Conservation (phyloP, 2,329 filamentous ascomycete species). For the Neofusicoccum cordaticola region DNA sequence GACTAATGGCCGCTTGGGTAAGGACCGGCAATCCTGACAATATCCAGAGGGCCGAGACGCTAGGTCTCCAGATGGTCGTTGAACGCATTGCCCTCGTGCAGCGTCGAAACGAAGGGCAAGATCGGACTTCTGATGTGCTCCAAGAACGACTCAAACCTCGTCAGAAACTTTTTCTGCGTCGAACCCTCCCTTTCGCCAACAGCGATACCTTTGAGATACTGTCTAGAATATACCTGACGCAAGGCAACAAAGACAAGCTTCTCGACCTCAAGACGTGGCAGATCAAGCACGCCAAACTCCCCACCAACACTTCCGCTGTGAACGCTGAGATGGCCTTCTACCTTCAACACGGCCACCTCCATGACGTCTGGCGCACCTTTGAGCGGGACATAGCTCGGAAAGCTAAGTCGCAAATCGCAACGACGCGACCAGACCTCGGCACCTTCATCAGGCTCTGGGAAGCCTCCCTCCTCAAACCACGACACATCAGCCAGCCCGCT, state of each 20-base stretch:
- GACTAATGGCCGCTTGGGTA: constrained; percentile 71
- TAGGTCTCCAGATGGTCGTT: constrained; percentile 37
- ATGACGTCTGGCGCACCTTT: constrained; percentile 25
- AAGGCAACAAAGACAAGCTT: constrained; percentile 33
- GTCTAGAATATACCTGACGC: constrained; percentile 30
- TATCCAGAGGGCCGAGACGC: constrained; percentile 32
- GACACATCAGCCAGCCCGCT: not conserved
- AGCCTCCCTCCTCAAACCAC: not conserved
- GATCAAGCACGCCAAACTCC: constrained; percentile 21
- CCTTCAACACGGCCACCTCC: constrained; percentile 29
- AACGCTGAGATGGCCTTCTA: constrained; percentile 33
- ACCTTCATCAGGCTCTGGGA: constrained; percentile 8
- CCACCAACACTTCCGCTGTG: constrained; percentile 29
- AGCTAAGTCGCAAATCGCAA: not conserved
- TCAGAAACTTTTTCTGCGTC: not conserved
- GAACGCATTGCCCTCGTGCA: not conserved
- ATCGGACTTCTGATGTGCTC: not conserved
- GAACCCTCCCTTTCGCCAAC: constrained; percentile 27
- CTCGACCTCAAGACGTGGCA: constrained; percentile 31
- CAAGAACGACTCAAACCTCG: not conserved
- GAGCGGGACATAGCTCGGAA: not conserved
- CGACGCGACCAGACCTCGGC: not conserved
- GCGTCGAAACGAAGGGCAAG: not conserved
- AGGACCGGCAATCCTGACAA: constrained; percentile 39
- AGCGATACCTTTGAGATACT: constrained; percentile 31